phyloP scores from a whole-genome alignment of 2,329 filamentous ascomycete genomes.

The Moelleriella libera region DNA sequence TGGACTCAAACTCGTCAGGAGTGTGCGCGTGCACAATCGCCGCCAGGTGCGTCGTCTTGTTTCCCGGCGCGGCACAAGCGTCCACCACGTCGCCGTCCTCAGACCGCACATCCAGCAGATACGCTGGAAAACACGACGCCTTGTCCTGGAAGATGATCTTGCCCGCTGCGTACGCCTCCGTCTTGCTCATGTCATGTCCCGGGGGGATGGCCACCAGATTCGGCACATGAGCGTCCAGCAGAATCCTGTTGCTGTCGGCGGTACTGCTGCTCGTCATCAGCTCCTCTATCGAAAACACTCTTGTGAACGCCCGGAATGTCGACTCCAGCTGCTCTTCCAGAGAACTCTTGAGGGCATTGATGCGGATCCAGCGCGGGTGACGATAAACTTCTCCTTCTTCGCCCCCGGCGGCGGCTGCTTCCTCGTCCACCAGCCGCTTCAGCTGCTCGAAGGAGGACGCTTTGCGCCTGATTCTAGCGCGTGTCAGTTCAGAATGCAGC shows the following conservation, averaged over 20 bases:
- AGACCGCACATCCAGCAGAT: constrained; percentile 57
- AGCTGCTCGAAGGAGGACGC: constrained; percentile 55
- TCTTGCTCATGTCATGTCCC: constrained; percentile 56
- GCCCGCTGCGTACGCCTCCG: constrained; percentile 59
- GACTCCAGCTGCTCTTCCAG: constrained; percentile 58
- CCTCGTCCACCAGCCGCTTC: constrained; percentile 38
- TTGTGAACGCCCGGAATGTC: constrained; percentile 54
- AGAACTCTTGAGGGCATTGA: constrained; percentile 66
- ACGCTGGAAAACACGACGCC: constrained; percentile 91
- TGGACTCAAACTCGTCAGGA: constrained; percentile 17
- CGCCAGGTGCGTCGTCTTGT: constrained; percentile 91
- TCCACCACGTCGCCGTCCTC: constrained; percentile 72
- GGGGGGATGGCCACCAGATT: constrained; percentile 69
- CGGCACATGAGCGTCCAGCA: constrained; percentile 70
- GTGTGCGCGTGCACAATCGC: constrained; percentile 46
- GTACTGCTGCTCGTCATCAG: constrained; percentile 28
- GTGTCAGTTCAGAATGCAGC: constrained; percentile 69
- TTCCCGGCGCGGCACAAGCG: constrained; percentile 86
- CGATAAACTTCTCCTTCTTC: constrained; percentile 24
- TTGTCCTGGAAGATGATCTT: constrained; percentile 89
- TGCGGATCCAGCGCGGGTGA: constrained; percentile 82
- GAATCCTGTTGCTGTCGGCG: constrained; percentile 32
- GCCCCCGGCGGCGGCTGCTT: constrained; percentile 21
- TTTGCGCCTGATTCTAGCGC: constrained; percentile 58
- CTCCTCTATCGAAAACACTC: constrained; percentile 39